Percentiles rank a stretch among this genome's conserved stretches.
These are phyloP conservation scores for Panellus pusillus DNA, from an alignment of 768 basidiomycete species.

Conservation along the genomic window DNA sequence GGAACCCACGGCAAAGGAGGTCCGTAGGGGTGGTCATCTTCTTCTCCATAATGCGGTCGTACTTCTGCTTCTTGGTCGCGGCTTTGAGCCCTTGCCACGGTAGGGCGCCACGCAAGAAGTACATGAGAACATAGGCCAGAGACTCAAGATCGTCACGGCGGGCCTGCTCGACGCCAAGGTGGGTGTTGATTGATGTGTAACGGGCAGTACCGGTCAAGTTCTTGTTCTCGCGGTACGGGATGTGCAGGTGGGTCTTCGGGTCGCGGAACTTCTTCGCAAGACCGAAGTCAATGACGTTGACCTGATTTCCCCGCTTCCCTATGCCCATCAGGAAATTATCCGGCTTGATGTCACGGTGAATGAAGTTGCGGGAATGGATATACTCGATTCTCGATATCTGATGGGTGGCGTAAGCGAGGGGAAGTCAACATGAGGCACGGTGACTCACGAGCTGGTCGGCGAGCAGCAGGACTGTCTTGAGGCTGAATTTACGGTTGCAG, in stretches of 20 bases:
- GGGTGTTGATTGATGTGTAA: conserved; percentile 99
- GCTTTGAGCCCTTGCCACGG: conserved; percentile 99
- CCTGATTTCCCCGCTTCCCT: conserved; percentile 99
- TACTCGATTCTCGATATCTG: conserved; percentile 99
- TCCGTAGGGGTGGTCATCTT: conserved; percentile 99
- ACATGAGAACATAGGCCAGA: conserved; percentile 98
- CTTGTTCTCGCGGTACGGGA: conserved; percentile 99
- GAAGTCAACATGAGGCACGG: conserved; percentile 22
- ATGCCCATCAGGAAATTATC: conserved; percentile 99
- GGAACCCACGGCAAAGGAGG: conserved; percentile 97
- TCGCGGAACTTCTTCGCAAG: conserved; percentile 99
- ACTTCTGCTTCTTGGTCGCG: conserved; percentile 99
- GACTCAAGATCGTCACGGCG: conserved; percentile 98
- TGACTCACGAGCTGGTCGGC: conserved; percentile 89
- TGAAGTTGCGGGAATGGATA: conserved; percentile 99
- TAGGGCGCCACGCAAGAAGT: conserved; percentile 97
- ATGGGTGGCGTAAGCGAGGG: conserved; percentile 20
- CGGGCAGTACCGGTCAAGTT: conserved; percentile 98
- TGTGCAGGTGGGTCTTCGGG: conserved; percentile 99
- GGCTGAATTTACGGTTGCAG: conserved; percentile 94
- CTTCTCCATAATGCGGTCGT: conserved; percentile 99
- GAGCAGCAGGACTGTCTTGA: conserved; percentile 95
- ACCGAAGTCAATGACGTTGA: conserved; percentile 98
- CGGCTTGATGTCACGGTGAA: conserved; percentile 97
- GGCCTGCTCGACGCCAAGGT: conserved; percentile 96